phyloP scores from a whole-genome alignment of 192 early-diverging fungal genomes.

The Anaeromyces robustus region DNA sequence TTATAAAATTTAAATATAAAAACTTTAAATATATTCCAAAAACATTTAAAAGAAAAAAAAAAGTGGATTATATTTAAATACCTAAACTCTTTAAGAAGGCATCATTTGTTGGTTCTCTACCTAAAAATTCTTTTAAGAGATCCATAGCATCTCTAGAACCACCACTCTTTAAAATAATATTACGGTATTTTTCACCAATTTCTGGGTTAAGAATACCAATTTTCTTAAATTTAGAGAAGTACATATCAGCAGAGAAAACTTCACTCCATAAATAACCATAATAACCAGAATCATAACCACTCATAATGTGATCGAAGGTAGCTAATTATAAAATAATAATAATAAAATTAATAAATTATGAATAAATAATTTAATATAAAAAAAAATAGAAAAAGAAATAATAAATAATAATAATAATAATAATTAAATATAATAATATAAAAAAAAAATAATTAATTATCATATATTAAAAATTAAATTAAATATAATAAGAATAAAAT shows the following conservation, averaged over 20 bases:
- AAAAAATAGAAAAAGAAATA: no score
- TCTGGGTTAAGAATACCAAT: conserved; percentile 24
- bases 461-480: conserved; percentile 20
- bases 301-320: conserved; percentile 53
- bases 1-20: no score
- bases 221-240: conserved; percentile 47
- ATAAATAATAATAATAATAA: no score
- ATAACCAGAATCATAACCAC: conserved; percentile 58
- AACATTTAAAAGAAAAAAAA: no score
- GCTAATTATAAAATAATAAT: conserved; percentile 11
- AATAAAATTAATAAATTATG: no score
- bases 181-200: conserved; percentile 56
- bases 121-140: conserved; percentile 54
- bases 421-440: no score
- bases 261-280: conserved; percentile 68
- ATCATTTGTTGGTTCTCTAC: conserved; percentile 60
- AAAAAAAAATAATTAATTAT: conserved; percentile 10
- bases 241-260: conserved; percentile 74
- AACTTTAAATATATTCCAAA: no score
- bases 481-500: conserved; percentile 20
- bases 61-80: neutral
- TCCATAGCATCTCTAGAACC: conserved; percentile 54
- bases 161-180: conserved; percentile 54
- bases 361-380: no score
- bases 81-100: conserved; percentile 68